phyloP scores from a whole-genome alignment of 306 rosid species.

The Sesbania bispinosa region DNA sequence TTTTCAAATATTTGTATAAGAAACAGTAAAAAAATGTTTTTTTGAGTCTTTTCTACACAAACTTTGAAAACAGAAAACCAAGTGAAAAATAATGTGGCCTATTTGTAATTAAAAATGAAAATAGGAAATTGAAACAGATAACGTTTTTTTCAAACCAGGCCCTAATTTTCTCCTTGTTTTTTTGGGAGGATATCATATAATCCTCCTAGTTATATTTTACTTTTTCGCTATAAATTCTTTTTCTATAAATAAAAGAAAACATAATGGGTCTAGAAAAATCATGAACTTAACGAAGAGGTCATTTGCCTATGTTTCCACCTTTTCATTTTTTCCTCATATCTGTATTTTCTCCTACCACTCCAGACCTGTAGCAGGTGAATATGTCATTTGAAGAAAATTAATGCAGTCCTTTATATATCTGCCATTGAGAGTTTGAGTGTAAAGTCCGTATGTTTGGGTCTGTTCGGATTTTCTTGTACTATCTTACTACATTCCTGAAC shows the following conservation, averaged over 20 bases:
- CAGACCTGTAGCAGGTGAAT: not conserved
- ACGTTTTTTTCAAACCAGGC: no score
- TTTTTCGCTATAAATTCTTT: not conserved
- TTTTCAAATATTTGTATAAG: no score
- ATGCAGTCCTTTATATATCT: not conserved
- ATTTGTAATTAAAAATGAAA: no score
- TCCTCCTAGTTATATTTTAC: not conserved
- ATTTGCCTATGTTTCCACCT: not conserved
- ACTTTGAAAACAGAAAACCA: no score
- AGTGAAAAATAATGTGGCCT: no score
- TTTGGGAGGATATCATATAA: not conserved
- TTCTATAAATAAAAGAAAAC: not conserved
- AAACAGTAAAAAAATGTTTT: no score
- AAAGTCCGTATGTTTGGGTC: not conserved
- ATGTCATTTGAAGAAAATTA: not conserved
- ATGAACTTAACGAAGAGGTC: not conserved
- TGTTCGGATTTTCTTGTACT: not conserved
- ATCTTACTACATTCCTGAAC: not conserved
- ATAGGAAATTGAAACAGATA: no score
- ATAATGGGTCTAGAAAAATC: not conserved
- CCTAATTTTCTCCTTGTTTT: no score
- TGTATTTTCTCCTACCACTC: no score
- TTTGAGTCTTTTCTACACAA: no score
- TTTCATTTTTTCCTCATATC: not conserved
- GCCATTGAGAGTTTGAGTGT: not conserved